Conservation (phyloP, 345 rosid species). For the Populus ilicifolia region DNA sequence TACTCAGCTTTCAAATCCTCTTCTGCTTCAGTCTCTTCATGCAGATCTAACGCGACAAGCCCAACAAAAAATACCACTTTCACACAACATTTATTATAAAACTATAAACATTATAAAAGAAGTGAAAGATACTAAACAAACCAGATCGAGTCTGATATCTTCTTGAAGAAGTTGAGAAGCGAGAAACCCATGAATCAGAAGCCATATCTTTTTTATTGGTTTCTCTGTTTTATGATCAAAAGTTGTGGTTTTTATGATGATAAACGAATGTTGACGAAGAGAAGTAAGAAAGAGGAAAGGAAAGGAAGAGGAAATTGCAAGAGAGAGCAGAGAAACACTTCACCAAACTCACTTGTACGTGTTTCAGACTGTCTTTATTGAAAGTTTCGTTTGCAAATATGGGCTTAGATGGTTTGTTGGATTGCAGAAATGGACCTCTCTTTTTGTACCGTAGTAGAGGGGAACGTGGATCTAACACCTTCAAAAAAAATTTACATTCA, state of each 20-base stretch:
- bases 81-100: background rate
- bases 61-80: background rate
- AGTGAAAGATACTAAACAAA: background rate
- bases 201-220: constrained; percentile 21
- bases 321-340: constrained; percentile 15
- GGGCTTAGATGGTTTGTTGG: background rate
- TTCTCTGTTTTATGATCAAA: background rate
- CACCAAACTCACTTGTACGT: constrained; percentile 27
- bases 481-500: too few relatives aligned
- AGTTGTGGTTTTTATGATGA: background rate
- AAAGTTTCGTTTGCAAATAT: background rate
- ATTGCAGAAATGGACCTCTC: constrained; percentile 1
- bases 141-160: constrained; percentile 48
- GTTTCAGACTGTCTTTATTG: constrained; percentile 1
- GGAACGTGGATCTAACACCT: too few relatives aligned
- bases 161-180: constrained; percentile 36
- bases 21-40: constrained; percentile 53
- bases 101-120: background rate
- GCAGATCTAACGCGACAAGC: constrained; percentile 40
- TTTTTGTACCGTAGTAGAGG: too few relatives aligned
- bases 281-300: background rate
- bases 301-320: constrained; percentile 16
- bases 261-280: background rate
- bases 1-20: constrained; percentile 63
- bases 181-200: constrained; percentile 44